Evolutionary conservation across 2,329 filamentous ascomycete genomes (phyloP), one percentile per base, ranked within the genome.

Genomic region (Colletotrichum falcatum): DNA sequence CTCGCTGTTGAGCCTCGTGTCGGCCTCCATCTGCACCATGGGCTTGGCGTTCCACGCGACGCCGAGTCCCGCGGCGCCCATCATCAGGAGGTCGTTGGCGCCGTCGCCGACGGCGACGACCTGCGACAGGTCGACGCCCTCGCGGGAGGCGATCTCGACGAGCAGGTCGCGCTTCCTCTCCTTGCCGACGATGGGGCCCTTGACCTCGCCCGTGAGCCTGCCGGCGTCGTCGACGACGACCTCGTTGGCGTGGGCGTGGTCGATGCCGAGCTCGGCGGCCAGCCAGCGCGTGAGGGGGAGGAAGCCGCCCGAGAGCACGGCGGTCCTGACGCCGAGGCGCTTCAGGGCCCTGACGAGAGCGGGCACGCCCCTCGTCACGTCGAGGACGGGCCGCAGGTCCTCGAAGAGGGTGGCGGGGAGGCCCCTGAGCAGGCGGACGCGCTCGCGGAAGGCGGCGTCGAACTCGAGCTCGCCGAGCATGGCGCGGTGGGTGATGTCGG

Each of bases 391-490:
- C 75, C 92, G 90, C 48, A 99, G 85, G 70, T 92, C 88, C 70
- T 94, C 90, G 76, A 97, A 97, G 20, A 98, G 91, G 66, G 89
- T 89, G 12, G 88, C 90, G 0, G 93, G 90, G 9, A 98, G 90
- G 39, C 95, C 95, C 75, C 91, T 92, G 49, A 99, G 88, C 53
- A 98, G 86, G 49, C 87, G 87, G 35, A 97, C 94, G 26, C 96
- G 89, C 79, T 93, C 93, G 68, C 91, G 90, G 77, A 99, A 90
- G 0, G 93, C 95, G 0, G 89, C 88, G 62, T 95, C 91, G 75
- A 99, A 99, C 79, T 98, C 95, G 44, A 98, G 86, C 83, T 98
- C 95, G 71, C 96, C 96, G 74, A 95, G 91, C 96, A 99, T 99
- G 44, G 96, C 95, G 42, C 94, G 92, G 70, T 92, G 91, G 0